Conservation (phyloP, 805 yeast genomes). For the Diddensiella santjacobensis region DNA sequence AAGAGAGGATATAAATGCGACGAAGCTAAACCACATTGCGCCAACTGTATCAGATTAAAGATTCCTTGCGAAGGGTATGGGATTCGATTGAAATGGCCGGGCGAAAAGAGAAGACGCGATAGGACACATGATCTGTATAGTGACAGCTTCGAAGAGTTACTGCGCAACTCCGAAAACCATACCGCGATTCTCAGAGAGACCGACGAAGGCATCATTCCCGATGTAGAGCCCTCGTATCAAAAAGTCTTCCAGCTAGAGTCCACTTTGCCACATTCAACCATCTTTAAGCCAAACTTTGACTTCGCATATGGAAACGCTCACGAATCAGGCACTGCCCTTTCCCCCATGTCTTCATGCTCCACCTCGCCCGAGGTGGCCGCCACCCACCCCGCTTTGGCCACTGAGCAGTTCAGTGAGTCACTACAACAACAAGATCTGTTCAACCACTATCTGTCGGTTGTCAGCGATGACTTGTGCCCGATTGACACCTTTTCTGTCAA, state of each 20-base stretch:
- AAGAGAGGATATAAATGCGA: slow-evolving; percentile 27
- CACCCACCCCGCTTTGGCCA: neutral
- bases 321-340: neutral
- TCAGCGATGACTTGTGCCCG: slow-evolving; percentile 11
- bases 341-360: neutral
- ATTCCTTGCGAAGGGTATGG: slow-evolving; percentile 26
- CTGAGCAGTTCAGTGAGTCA: neutral
- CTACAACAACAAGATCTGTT: slow-evolving; percentile 9
- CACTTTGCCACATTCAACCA: neutral
- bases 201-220: slow-evolving; percentile 3
- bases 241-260: slow-evolving; percentile 3
- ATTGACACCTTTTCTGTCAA: slow-evolving; percentile 11
- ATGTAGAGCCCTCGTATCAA: slow-evolving; percentile 6
- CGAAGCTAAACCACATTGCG: slow-evolving; percentile 25
- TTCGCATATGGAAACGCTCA: neutral
- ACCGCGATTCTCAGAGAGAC: neutral
- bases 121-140: neutral
- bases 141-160: neutral
- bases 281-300: neutral
- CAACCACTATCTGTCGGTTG: slow-evolving; percentile 10
- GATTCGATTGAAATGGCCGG: slow-evolving; percentile 27
- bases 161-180: neutral
- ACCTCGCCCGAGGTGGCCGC: neutral
- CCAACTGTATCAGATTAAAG: slow-evolving; percentile 20
- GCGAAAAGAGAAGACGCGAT: slow-evolving; percentile 17